Conservation (phyloP, 805 yeast genomes). For the Kurtzmaniella fragi region DNA sequence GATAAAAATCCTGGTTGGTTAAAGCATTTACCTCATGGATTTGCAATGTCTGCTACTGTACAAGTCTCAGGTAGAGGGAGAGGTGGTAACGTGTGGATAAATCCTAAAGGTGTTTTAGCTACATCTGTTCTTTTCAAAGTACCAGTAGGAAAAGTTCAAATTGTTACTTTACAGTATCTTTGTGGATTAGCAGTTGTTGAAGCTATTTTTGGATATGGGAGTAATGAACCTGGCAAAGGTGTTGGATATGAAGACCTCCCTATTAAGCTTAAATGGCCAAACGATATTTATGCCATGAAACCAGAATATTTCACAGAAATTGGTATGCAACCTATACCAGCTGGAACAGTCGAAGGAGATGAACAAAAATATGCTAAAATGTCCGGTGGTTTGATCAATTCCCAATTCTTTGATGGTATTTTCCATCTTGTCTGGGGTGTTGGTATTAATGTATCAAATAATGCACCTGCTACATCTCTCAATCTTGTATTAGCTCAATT, state of each 20-base stretch:
- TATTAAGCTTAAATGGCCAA: constrained; percentile 91
- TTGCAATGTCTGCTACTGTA: constrained; percentile 64
- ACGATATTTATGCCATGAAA: constrained; percentile 74
- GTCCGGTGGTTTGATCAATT: constrained; percentile 80
- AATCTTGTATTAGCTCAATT: constrained; percentile 61
- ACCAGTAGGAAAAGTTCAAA: constrained; percentile 39
- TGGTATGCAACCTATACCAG: constrained; percentile 23
- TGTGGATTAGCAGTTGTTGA: constrained; percentile 79
- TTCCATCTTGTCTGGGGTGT: constrained; percentile 77
- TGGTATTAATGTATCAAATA: constrained; percentile 78
- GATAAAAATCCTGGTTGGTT: constrained; percentile 66
- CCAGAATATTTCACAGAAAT: constrained; percentile 47
- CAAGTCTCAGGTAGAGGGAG: constrained; percentile 93
- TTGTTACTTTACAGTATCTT: constrained; percentile 84
- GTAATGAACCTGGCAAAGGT: constrained; percentile 27
- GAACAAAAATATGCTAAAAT: constrained; percentile 71
- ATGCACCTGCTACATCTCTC: constrained; percentile 90
- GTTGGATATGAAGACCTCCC: constrained; percentile 72
- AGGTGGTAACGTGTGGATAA: constrained; percentile 93
- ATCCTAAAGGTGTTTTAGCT: constrained; percentile 89
- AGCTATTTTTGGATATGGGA: constrained; percentile 60
- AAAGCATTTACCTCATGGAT: constrained; percentile 62
- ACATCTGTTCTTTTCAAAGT: constrained; percentile 65
- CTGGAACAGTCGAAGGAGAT: constrained; percentile 39
- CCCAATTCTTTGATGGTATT: constrained; percentile 55